These are phyloP conservation scores for Phaeosphaeriaceae sp. DNA, from an alignment of 2,329 filamentous ascomycete genomes.

Conservation along the genomic window DNA sequence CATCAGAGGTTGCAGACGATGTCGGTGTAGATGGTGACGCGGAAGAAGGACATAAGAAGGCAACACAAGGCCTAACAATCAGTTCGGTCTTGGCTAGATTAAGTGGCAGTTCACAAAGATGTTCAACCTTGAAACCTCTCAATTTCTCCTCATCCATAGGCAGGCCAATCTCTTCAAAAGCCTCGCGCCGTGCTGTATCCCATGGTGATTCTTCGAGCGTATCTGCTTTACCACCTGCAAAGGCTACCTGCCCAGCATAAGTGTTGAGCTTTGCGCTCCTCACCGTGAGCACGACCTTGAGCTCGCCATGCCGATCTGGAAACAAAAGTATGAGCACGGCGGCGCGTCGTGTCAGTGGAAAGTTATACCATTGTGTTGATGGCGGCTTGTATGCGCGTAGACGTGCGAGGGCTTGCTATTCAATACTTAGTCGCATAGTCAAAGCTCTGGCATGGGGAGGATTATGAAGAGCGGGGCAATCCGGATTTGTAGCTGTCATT, in stretches of 20 bases:
- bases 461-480: not conserved
- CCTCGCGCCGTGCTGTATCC: constrained; percentile 86
- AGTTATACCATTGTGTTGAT: constrained; percentile 62
- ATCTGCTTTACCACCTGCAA: constrained; percentile 76
- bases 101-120: constrained; percentile 79
- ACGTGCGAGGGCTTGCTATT: constrained; percentile 59
- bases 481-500: not conserved
- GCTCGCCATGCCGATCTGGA: constrained; percentile 79
- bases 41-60: constrained; percentile 60
- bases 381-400: constrained; percentile 63
- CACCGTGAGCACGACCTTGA: constrained; percentile 71
- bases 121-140: constrained; percentile 80
- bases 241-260: constrained; percentile 77
- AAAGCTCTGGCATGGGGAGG: too few species aligned
- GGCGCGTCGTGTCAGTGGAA: constrained; percentile 71
- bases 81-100: constrained; percentile 60
- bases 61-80: constrained; percentile 58
- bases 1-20: not conserved
- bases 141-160: constrained; percentile 73
- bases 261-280: constrained; percentile 64
- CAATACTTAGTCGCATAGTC: too few species aligned
- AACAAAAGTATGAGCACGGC: constrained; percentile 89
- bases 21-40: constrained; percentile 32
- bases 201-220: constrained; percentile 64
- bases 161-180: constrained; percentile 90